Conservation (phyloP, 768 basidiomycete species). For the Inosperma sp. region DNA sequence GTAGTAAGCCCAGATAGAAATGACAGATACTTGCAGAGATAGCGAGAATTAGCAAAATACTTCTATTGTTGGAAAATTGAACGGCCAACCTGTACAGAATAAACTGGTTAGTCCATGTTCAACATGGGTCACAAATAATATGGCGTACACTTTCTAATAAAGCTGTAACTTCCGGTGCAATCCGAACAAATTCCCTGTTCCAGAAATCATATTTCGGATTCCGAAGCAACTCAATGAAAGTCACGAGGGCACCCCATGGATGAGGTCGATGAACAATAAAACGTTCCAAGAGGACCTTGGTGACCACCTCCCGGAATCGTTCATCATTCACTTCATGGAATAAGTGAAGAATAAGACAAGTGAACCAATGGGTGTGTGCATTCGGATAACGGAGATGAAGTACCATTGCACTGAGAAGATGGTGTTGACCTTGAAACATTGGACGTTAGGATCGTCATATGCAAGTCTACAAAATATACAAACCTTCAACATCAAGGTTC, state of each 20-base stretch:
- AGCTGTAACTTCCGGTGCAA: constrained; percentile 81
- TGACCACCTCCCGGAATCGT: constrained; percentile 75
- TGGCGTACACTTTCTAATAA: constrained; percentile 75
- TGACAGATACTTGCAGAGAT: constrained; percentile 77
- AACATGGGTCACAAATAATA: constrained; percentile 1
- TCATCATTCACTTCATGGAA: constrained; percentile 78
- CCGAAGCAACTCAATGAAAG: constrained; percentile 89
- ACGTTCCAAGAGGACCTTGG: constrained; percentile 87
- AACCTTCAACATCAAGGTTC: constrained; percentile 89
- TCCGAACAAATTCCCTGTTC: constrained; percentile 80
- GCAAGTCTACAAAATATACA: too few species aligned
- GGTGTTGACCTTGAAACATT: constrained; percentile 83
- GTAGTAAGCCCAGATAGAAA: constrained; percentile 58
- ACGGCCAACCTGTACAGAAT: constrained; percentile 59
- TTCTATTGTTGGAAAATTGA: constrained; percentile 76
- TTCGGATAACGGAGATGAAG: constrained; percentile 97
- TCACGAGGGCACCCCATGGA: constrained; percentile 92
- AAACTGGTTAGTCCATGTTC: constrained; percentile 10
- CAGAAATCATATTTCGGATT: constrained; percentile 90
- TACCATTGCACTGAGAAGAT: constrained; percentile 87
- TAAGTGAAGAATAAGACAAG: constrained; percentile 80
- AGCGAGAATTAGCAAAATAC: constrained; percentile 64
- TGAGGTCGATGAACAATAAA: constrained; percentile 94
- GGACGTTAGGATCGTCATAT: too few species aligned
- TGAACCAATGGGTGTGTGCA: constrained; percentile 98